These are phyloP conservation scores for Fusarium redolens DNA, from an alignment of 2,329 filamentous ascomycete genomes.

Conservation along the genomic window DNA sequence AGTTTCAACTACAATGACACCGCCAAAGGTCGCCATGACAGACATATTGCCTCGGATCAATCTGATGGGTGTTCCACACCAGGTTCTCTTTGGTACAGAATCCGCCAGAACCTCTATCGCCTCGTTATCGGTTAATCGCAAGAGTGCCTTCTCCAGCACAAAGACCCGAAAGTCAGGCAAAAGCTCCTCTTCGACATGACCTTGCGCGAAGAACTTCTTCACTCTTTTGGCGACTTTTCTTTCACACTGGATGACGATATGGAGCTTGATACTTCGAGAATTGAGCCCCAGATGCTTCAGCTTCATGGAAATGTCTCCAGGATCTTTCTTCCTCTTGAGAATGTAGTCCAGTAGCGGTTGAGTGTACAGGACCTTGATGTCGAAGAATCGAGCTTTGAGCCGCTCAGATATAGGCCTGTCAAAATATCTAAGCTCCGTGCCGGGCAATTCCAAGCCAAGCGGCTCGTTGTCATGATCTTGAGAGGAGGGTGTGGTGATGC, in stretches of 20 bases:
- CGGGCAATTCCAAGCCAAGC: rapidly evolving
- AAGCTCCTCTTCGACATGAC: background rate
- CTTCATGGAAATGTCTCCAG: background rate
- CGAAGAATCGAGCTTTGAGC: background rate
- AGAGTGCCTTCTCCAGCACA: background rate
- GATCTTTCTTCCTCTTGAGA: background rate
- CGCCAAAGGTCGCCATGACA: background rate
- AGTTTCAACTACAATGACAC: background rate
- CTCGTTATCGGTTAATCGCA: rapidly evolving
- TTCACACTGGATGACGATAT: background rate
- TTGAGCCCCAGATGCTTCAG: background rate
- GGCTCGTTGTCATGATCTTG: rapidly evolving
- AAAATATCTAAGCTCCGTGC: background rate
- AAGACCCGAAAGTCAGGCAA: background rate
- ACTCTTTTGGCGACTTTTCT: background rate
- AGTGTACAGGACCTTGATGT: background rate
- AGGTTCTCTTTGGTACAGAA: rapidly evolving
- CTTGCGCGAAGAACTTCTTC: background rate
- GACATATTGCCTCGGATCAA: rapidly evolving
- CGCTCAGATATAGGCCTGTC: rapidly evolving
- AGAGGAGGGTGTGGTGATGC: background rate
- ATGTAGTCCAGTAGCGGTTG: background rate
- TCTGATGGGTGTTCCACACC: background rate
- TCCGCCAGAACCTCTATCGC: rapidly evolving
- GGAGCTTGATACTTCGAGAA: rapidly evolving